Conservation (phyloP, 1,284 basidiomycete species). For the Pseudozyma tsukubaensis region DNA sequence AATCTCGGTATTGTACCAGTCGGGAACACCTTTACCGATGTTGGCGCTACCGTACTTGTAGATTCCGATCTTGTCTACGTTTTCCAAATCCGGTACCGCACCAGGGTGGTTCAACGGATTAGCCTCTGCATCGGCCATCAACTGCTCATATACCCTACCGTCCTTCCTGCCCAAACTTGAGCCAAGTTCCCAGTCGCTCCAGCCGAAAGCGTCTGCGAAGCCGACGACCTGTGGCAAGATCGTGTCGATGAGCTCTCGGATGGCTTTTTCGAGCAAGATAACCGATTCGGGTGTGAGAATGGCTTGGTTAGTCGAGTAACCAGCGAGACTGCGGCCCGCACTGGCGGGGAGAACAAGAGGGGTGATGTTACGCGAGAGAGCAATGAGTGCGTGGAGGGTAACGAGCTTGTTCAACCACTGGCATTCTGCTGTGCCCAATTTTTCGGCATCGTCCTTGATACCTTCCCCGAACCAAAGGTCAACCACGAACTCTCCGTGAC, state of each 20-base stretch:
- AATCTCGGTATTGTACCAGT: constrained; percentile 55
- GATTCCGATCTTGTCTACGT: constrained; percentile 46
- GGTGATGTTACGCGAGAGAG: constrained; percentile 56
- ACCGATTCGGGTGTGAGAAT: constrained; percentile 71
- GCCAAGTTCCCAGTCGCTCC: constrained; percentile 79
- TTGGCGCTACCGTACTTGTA: constrained; percentile 49
- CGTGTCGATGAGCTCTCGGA: constrained; percentile 73
- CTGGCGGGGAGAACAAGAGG: constrained; percentile 74
- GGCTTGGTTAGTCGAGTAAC: constrained; percentile 74
- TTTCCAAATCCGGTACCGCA: constrained; percentile 18
- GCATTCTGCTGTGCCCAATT: constrained; percentile 38
- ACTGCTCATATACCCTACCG: constrained; percentile 77
- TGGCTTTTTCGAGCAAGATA: constrained; percentile 73
- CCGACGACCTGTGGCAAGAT: constrained; percentile 78
- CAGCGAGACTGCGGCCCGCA: constrained; percentile 74
- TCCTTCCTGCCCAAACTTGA: constrained; percentile 75
- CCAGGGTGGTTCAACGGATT: constrained; percentile 75
- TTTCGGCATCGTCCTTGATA: constrained; percentile 42
- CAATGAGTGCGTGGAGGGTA: constrained; percentile 51
- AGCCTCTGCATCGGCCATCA: constrained; percentile 76
- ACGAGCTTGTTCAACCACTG: constrained; percentile 58
- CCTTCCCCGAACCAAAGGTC: constrained; percentile 63
- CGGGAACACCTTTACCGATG: constrained; percentile 57
- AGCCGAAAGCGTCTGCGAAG: constrained; percentile 80
- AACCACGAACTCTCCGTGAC: constrained; percentile 61